Conservation (phyloP, 228 moss, liverwort and hornwort species). For the Sphagnum fallax region DNA sequence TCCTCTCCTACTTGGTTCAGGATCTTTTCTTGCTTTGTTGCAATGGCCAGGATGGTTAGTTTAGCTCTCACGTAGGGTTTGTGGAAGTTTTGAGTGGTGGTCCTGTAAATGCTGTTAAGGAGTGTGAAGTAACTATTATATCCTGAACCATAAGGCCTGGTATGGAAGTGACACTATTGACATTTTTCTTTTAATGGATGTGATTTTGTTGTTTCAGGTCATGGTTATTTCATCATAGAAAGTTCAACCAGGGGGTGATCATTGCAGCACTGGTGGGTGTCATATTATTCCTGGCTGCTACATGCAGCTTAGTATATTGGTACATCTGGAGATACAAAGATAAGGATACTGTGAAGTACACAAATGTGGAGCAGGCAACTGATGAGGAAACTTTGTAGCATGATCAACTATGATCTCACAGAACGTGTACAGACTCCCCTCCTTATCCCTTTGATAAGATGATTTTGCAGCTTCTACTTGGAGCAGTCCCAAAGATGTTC, state of each 20-base stretch:
- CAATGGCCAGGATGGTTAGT: not conserved
- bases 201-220: no score
- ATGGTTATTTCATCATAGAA: no score
- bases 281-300: constrained; percentile 26
- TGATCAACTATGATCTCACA: no score
- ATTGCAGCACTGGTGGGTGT: constrained; percentile 18
- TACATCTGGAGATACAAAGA: constrained; percentile 39
- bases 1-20: no score
- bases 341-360: constrained; percentile 29
- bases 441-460: no score
- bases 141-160: not conserved
- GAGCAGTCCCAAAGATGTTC: no score
- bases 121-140: not conserved
- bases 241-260: constrained; percentile 1
- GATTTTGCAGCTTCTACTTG: no score
- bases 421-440: no score
- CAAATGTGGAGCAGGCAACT: constrained; percentile 6
- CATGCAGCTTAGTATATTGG: constrained; percentile 41
- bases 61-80: not conserved
- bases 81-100: not conserved
- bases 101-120: not conserved
- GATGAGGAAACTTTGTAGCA: no score
- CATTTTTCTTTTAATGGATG: no score
- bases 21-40: no score
- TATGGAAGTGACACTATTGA: no score